Percentiles rank a stretch among this genome's conserved stretches.
Conservation (phyloP, 352 stramenopile genomes). For the Globisporangium paddicum region DNA sequence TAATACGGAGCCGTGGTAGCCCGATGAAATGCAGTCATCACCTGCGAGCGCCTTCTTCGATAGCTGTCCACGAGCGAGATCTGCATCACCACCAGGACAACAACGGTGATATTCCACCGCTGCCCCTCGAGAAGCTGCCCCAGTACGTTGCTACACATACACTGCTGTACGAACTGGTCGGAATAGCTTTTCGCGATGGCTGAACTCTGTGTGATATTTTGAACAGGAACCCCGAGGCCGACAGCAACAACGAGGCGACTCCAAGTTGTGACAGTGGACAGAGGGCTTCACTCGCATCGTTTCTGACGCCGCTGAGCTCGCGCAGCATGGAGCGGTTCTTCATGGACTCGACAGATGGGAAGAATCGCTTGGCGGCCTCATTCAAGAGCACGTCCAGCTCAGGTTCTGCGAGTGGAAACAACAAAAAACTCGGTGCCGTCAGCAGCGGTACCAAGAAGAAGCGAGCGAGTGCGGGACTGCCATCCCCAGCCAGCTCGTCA, state of each 20-base stretch:
- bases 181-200: neutral
- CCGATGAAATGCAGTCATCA: constrained; percentile 6
- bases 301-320: constrained; percentile 25
- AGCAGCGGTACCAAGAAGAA: constrained; percentile 27
- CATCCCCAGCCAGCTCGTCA: constrained; percentile 4
- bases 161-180: neutral
- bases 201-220: neutral
- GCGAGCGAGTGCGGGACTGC: neutral
- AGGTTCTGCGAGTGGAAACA: constrained; percentile 11
- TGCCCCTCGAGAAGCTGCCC: constrained; percentile 50
- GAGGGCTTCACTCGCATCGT: constrained; percentile 4
- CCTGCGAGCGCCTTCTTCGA: constrained; percentile 1
- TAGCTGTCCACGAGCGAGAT: neutral
- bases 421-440: constrained; percentile 19
- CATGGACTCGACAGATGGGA: constrained; percentile 13
- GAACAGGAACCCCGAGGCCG: constrained; percentile 26
- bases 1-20: neutral
- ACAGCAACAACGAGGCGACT: constrained; percentile 9
- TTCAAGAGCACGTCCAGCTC: constrained; percentile 11
- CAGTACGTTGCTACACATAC: constrained; percentile 26
- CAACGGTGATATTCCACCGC: constrained; percentile 45
- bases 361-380: constrained; percentile 3
- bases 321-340: constrained; percentile 29
- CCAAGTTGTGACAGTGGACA: constrained; percentile 15
- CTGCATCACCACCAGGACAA: constrained; percentile 20